Evolutionary conservation across 192 early-diverging fungal genomes (phyloP), one percentile per base, ranked within the genome.

Genomic region (Mortierella alpina): DNA sequence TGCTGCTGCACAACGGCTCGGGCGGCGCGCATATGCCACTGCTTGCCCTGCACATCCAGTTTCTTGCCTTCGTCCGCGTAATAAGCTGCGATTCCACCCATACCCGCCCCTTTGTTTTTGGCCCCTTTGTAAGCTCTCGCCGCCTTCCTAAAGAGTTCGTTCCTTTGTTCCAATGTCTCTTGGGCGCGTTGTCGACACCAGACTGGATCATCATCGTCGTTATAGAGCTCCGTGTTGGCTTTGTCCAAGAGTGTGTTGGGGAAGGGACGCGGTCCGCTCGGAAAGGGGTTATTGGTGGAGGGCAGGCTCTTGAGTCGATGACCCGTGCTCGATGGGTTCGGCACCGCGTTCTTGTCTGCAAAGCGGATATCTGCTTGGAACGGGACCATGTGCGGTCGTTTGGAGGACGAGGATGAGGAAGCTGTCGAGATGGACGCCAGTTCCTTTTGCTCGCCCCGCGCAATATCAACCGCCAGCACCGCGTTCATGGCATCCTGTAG

Each of bases 11-110:
- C 84, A 53, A 82, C 73, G 4, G 89, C 84, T 61, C 85, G 83
- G 7, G 87, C 87, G 42, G 87, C 87, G 23, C 87, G 79, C 82
- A 88, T 86, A 23, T 87, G 86, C 87, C 84, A 87, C 13, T 73
- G 73, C 50, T 86, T 88, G 23, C 84, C 86, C 52, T 86, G 54
- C 2, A 55, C 56, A 61, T 90, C 69, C 53, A 77, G 14, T 18
- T 75, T 76, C 50, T 72, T 84, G 65, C 80, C 84, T 49, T 88
- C 84, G 5, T 86, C 74, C 17, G 89, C 86, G 74, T 90, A 88
- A 59, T 77, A 86, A 44, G 82, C 84, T 0, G 89, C 82, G 53
- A 86, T 79, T 11, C 89, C 87, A 14, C 86, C 76, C 64, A 83
- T 77, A 1, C 87, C 86, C 0, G 69, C 66, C 4, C 82, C 71